Percentiles rank a stretch among this genome's conserved stretches.
Evolutionary conservation across 2,329 filamentous ascomycete genomes (phyloP).

Genomic region (Pseudocercospora vitis): DNA sequence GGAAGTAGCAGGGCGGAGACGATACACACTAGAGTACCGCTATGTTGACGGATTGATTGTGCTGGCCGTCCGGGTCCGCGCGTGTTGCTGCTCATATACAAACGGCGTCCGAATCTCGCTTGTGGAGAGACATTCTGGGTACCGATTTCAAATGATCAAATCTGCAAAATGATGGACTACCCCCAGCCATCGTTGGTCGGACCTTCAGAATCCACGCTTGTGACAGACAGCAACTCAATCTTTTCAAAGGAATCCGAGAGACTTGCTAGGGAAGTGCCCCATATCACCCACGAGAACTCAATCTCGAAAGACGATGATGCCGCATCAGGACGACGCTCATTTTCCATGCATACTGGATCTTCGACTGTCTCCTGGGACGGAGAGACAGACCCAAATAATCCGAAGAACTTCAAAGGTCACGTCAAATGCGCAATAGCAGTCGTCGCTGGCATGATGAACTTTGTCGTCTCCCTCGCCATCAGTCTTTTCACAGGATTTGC

Average conservation of each 20-base stretch:
- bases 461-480: constrained; percentile 20
- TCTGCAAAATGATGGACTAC: not conserved
- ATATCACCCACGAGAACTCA: not conserved
- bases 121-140: not conserved
- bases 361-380: constrained; percentile 11
- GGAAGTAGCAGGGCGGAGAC: not conserved
- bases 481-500: constrained; percentile 17
- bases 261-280: too few species aligned
- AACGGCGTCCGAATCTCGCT: not conserved
- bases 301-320: not conserved
- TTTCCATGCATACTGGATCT: not conserved
- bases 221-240: not conserved
- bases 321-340: not conserved
- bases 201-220: not conserved
- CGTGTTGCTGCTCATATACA: not conserved
- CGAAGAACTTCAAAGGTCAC: constrained; percentile 11
- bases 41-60: too few species aligned
- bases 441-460: constrained; percentile 19
- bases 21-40: not conserved
- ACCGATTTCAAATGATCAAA: not conserved
- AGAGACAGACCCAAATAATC: constrained; percentile 12
- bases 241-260: not conserved
- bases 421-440: constrained; percentile 13
- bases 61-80: too few species aligned
- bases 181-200: not conserved